Conservation (phyloP, 2,329 filamentous ascomycete genomes). For the Fusarium secorum region DNA sequence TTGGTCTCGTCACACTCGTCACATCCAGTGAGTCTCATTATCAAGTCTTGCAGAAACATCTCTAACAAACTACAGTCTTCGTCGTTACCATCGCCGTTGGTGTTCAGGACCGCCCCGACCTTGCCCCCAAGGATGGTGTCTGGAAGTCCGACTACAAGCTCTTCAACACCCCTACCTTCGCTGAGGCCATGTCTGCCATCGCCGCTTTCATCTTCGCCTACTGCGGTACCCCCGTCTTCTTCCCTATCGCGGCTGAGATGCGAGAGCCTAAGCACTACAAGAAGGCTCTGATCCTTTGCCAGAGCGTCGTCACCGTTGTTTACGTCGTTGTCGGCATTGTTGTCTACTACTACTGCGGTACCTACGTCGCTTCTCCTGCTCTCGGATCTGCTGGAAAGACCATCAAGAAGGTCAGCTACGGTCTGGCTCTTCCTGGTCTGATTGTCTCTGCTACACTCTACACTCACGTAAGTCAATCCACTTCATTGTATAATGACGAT, state of each 20-base stretch:
- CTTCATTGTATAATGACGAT: accelerated
- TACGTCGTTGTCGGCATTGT: conserved; percentile 49
- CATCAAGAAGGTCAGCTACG: conserved; percentile 56
- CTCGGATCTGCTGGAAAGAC: conserved; percentile 54
- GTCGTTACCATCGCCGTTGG: conserved; percentile 35
- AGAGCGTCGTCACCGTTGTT: conserved; percentile 42
- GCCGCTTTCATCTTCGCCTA: conserved; percentile 50
- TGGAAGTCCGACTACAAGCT: conserved; percentile 47
- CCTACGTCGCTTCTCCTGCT: conserved; percentile 57
- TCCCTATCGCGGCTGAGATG: conserved; percentile 47
- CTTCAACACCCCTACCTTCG: conserved; percentile 44
- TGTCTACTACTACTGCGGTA: conserved; percentile 57
- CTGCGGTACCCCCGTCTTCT: conserved; percentile 48
- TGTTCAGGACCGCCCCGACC: conserved; percentile 31
- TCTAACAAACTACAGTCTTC: conserved; percentile 13
- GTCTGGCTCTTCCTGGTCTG: conserved; percentile 45
- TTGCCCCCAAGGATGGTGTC: conserved; percentile 25
- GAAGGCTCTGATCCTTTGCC: conserved; percentile 41
- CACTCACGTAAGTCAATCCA: conserved; percentile 35
- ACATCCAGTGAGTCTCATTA: conserved; percentile 14
- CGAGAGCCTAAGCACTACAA: conserved; percentile 43
- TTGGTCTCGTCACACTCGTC: conserved; percentile 30
- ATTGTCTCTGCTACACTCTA: conserved; percentile 41
- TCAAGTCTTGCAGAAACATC: accelerated
- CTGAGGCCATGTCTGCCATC: conserved; percentile 44